These are phyloP conservation scores for Insectozyma bohioensis DNA, from an alignment of 1,139 yeast genomes.

Conservation along the genomic window DNA sequence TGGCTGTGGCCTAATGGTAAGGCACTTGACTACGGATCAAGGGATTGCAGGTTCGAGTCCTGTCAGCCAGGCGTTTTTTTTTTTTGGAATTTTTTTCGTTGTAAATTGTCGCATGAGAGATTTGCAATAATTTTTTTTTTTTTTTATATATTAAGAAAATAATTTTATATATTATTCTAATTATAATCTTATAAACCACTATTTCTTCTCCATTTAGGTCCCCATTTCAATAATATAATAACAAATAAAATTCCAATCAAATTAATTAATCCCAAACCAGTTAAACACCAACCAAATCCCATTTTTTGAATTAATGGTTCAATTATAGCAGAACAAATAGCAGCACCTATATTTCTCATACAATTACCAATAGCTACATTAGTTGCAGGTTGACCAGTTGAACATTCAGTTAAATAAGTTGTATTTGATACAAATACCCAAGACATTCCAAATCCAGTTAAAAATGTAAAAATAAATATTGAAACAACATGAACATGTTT, in stretches of 20 bases:
- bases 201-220: slow-evolving; percentile 28
- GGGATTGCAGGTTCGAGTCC: slow-evolving; percentile 18
- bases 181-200: neutral
- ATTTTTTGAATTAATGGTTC: slow-evolving; percentile 38
- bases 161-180: neutral
- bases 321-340: slow-evolving; percentile 51
- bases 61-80: slow-evolving; percentile 11
- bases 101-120: neutral
- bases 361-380: slow-evolving; percentile 57
- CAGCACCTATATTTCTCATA: slow-evolving; percentile 57
- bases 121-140: no score
- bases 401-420: slow-evolving; percentile 55
- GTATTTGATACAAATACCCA: slow-evolving; percentile 61
- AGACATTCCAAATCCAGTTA: slow-evolving; percentile 56
- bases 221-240: slow-evolving; percentile 23
- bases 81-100: slow-evolving; percentile 1
- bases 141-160: neutral
- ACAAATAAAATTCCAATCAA: slow-evolving; percentile 31
- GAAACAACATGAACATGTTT: slow-evolving; percentile 41
- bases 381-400: slow-evolving; percentile 53
- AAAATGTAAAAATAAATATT: slow-evolving; percentile 44
- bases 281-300: slow-evolving; percentile 63
- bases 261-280: slow-evolving; percentile 50
- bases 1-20: slow-evolving; percentile 16
- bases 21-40: slow-evolving; percentile 17